A percentile compares a stretch with the other conserved stretches of the same genome.
Evolutionary conservation across 805 yeast genomes (phyloP).

Genomic region (Wickerhamiella sorbophila): DNA sequence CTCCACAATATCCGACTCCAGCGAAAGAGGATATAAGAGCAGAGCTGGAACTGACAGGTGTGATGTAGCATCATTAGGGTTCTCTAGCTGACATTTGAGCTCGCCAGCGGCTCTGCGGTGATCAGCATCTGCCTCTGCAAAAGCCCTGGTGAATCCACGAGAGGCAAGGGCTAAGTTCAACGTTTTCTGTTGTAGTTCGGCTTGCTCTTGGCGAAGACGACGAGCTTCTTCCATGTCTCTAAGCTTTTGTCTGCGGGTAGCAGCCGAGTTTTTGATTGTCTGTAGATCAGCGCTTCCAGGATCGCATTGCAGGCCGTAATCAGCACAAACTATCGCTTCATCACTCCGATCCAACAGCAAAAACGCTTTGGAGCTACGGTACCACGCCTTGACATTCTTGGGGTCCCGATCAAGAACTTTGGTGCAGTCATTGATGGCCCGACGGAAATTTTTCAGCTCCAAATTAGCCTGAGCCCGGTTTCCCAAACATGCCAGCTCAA

Average conservation of each 20-base stretch:
- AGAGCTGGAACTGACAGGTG: slow-evolving; percentile 72
- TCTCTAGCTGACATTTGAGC: slow-evolving; percentile 16
- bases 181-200: slow-evolving; percentile 24
- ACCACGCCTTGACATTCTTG: slow-evolving; percentile 68
- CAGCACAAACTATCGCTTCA: slow-evolving; percentile 54
- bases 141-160: slow-evolving; percentile 30
- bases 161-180: slow-evolving; percentile 42
- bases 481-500: slow-evolving; percentile 42
- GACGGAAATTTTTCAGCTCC: slow-evolving; percentile 69
- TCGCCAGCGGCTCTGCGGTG: slow-evolving; percentile 29
- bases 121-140: slow-evolving; percentile 32
- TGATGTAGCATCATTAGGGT: slow-evolving; percentile 34
- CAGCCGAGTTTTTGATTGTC: slow-evolving; percentile 27
- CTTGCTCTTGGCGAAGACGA: slow-evolving; percentile 8
- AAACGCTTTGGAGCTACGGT: slow-evolving; percentile 72
- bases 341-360: slow-evolving; percentile 48
- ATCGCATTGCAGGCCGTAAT: slow-evolving; percentile 52
- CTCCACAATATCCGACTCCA: slow-evolving; percentile 71
- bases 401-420: slow-evolving; percentile 45
- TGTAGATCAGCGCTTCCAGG: slow-evolving; percentile 42
- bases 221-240: slow-evolving; percentile 8
- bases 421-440: slow-evolving; percentile 76
- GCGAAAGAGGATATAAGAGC: slow-evolving; percentile 66
- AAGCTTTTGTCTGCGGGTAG: slow-evolving; percentile 25
- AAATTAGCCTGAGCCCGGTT: slow-evolving; percentile 89